Conservation (phyloP, 2,329 filamentous ascomycete genomes). For the Cytospora piceae region DNA sequence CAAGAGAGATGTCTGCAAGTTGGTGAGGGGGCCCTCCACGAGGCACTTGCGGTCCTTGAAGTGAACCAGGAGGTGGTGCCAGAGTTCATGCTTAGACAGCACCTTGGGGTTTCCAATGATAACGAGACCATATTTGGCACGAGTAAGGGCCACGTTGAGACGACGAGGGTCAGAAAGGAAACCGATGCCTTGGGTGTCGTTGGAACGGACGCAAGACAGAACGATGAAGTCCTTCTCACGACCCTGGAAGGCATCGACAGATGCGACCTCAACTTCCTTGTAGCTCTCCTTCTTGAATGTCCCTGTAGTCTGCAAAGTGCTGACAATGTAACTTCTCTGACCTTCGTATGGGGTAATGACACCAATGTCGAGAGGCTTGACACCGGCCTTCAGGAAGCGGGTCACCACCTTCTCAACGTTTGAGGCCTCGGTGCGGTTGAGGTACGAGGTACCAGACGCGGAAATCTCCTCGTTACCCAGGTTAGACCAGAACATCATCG, state of each 20-base stretch:
- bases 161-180: slow-evolving; percentile 97
- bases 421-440: slow-evolving; percentile 94
- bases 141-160: slow-evolving; percentile 94
- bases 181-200: slow-evolving; percentile 98
- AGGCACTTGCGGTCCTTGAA: slow-evolving; percentile 97
- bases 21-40: slow-evolving; percentile 92
- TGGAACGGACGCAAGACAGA: slow-evolving; percentile 94
- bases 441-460: slow-evolving; percentile 94
- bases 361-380: slow-evolving; percentile 91
- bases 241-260: slow-evolving; percentile 97
- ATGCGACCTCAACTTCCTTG: slow-evolving; percentile 98
- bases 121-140: slow-evolving; percentile 94
- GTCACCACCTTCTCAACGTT: slow-evolving; percentile 99
- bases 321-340: slow-evolving; percentile 96
- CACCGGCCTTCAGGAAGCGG: slow-evolving; percentile 97
- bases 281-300: slow-evolving; percentile 98
- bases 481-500: slow-evolving; percentile 99
- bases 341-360: slow-evolving; percentile 99
- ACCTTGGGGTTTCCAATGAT: slow-evolving; percentile 98
- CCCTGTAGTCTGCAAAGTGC: slow-evolving; percentile 97
- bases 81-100: slow-evolving; percentile 94
- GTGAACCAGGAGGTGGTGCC: slow-evolving; percentile 92
- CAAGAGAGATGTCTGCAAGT: slow-evolving; percentile 91
- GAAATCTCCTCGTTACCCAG: slow-evolving; percentile 97
- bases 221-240: slow-evolving; percentile 99